A percentile compares a stretch with the other conserved stretches of the same genome.
These are phyloP conservation scores for Aspergillus awamori DNA, from an alignment of 2,329 filamentous ascomycete genomes.

Conservation along the genomic window DNA sequence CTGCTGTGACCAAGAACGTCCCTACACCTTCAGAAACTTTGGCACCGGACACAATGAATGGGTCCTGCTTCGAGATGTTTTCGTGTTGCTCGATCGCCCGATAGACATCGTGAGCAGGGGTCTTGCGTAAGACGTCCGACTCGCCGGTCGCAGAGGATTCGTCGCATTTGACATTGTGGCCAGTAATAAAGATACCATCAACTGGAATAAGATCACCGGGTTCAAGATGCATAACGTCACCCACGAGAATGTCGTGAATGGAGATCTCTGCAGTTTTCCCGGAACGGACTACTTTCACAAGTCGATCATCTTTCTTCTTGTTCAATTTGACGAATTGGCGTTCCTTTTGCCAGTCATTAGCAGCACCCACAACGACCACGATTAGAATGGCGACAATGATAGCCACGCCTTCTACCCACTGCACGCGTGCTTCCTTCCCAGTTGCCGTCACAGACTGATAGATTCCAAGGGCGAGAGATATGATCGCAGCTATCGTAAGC, in stretches of 20 bases:
- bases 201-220: conserved; percentile 73
- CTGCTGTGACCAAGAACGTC: conserved; percentile 73
- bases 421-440: conserved; percentile 60
- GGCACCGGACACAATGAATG: conserved; percentile 78
- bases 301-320: conserved; percentile 74
- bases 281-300: conserved; percentile 75
- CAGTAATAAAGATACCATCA: conserved; percentile 70
- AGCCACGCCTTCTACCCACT: conserved; percentile 82
- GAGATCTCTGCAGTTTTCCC: conserved; percentile 70
- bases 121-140: conserved; percentile 72
- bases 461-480: conserved; percentile 73
- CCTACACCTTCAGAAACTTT: conserved; percentile 77
- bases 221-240: conserved; percentile 73
- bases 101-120: conserved; percentile 64
- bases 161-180: conserved; percentile 68
- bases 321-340: conserved; percentile 79
- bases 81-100: conserved; percentile 64
- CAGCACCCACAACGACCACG: conserved; percentile 74
- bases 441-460: conserved; percentile 68
- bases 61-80: conserved; percentile 67
- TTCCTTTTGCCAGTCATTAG: conserved; percentile 82
- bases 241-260: conserved; percentile 71
- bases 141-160: conserved; percentile 78
- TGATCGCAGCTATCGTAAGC: conserved; percentile 69
- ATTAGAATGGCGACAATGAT: conserved; percentile 76